Conservation (phyloP, 2,329 filamentous ascomycete genomes). For the Sporothrix humicola region DNA sequence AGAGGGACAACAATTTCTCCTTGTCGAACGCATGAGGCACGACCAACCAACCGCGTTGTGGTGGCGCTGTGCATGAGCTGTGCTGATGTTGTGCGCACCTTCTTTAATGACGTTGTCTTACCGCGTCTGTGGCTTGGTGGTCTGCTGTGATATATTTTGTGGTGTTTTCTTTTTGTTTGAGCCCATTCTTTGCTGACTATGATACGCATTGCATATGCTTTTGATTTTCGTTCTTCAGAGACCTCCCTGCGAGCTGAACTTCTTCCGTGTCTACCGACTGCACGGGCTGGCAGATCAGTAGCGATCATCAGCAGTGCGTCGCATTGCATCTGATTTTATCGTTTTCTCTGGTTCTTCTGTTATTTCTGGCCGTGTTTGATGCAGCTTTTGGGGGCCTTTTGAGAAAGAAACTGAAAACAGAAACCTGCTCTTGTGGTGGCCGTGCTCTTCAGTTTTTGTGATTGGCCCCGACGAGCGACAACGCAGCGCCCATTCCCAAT, state of each 20-base stretch:
- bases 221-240: slow-evolving; percentile 11
- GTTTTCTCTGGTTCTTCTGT: neutral
- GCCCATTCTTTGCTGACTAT: neutral
- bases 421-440: slow-evolving; percentile 5
- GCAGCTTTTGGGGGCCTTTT: too few relatives aligned
- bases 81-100: neutral
- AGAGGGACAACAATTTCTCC: neutral
- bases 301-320: slow-evolving; percentile 27
- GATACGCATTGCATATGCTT: neutral
- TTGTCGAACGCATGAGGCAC: neutral
- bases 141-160: neutral
- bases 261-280: slow-evolving; percentile 23
- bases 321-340: slow-evolving; percentile 14
- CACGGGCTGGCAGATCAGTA: slow-evolving; percentile 18
- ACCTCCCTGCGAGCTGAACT: neutral
- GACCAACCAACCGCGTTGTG: neutral
- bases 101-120: neutral
- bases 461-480: neutral
- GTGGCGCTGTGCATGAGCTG: slow-evolving; percentile 6
- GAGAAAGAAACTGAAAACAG: neutral
- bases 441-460: slow-evolving; percentile 4
- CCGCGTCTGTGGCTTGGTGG: slow-evolving; percentile 1
- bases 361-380: too few relatives aligned
- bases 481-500: slow-evolving; percentile 19
- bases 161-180: neutral